Evolutionary conservation across 192 early-diverging fungal genomes (phyloP).

Genomic region (Tieghemiomyces parasiticus): DNA sequence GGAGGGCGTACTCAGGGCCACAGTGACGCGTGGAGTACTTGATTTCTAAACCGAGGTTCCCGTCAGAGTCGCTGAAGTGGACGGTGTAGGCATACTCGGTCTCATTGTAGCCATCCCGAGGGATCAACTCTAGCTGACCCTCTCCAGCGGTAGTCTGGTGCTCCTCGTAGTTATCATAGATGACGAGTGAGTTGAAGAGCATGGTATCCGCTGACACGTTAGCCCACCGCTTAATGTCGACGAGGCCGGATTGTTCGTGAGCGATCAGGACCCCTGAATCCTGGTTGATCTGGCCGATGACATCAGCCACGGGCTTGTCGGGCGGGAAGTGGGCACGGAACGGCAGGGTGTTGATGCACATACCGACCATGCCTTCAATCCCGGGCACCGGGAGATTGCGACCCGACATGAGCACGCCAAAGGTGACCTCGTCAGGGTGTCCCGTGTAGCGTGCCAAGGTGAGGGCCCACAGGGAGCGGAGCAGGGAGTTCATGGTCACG

Average conservation of each 20-base stretch:
- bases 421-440: not conserved
- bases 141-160: no score
- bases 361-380: not conserved
- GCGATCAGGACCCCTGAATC: not conserved
- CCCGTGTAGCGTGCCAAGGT: not conserved
- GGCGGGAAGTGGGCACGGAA: not conserved
- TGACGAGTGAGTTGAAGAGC: not conserved
- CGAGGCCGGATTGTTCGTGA: not conserved
- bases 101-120: not conserved
- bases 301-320: not conserved
- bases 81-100: slow-evolving; percentile 5
- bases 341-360: slow-evolving; percentile 7
- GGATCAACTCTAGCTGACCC: no score
- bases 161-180: not conserved
- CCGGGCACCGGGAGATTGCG: not conserved
- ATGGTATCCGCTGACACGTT: not conserved
- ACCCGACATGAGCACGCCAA: not conserved
- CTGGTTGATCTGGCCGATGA: not conserved
- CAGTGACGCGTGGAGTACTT: no score
- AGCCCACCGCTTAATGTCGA: slow-evolving; percentile 2
- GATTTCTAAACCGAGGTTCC: not conserved
- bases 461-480: not conserved
- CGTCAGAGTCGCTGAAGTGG: not conserved
- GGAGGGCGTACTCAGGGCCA: not conserved
- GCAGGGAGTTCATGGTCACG: not conserved